Percentiles rank a stretch among this genome's conserved stretches.
Conservation (phyloP, 2,329 filamentous ascomycete genomes). For the Acephala macrosclerotiorum region DNA sequence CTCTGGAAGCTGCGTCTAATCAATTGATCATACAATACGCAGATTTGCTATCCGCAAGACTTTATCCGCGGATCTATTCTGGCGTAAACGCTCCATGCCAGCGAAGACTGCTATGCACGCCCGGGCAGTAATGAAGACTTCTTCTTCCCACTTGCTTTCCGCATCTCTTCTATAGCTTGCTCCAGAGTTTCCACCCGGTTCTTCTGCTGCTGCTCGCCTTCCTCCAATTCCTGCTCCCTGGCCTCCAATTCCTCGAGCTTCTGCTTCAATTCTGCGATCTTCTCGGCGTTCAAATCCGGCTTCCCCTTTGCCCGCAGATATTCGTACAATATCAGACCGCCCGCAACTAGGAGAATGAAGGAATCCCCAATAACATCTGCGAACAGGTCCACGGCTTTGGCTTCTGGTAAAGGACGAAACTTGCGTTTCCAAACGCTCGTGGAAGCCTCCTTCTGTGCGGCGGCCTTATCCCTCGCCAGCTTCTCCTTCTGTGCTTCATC, state of each 20-base stretch:
- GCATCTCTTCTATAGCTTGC: constrained; percentile 42
- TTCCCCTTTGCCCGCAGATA: constrained; percentile 66
- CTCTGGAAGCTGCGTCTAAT: not conserved
- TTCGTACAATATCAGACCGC: constrained; percentile 66
- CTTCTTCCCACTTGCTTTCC: constrained; percentile 37
- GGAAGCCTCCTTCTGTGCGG: constrained; percentile 40
- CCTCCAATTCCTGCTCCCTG: constrained; percentile 61
- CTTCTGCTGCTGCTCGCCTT: constrained; percentile 49
- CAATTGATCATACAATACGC: constrained; percentile 12
- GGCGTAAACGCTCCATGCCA: not conserved
- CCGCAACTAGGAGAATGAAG: constrained; percentile 68
- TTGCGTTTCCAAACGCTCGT: constrained; percentile 67
- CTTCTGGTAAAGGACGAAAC: constrained; percentile 68
- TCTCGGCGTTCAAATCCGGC: constrained; percentile 63
- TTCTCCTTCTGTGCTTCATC: constrained; percentile 56
- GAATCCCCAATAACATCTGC: constrained; percentile 70
- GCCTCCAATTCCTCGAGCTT: constrained; percentile 59
- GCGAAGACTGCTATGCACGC: not conserved
- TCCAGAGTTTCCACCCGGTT: constrained; percentile 43
- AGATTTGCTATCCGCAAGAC: not conserved
- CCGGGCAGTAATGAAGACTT: constrained; percentile 22
- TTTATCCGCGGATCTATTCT: not conserved
- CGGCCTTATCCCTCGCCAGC: constrained; percentile 47
- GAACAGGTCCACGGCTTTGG: constrained; percentile 71
- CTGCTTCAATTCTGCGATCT: constrained; percentile 59